Percentiles rank a stretch among this genome's conserved stretches.
Conservation (phyloP, 495 filamentous ascomycete species). For the Aspergillus coremiiformis region DNA sequence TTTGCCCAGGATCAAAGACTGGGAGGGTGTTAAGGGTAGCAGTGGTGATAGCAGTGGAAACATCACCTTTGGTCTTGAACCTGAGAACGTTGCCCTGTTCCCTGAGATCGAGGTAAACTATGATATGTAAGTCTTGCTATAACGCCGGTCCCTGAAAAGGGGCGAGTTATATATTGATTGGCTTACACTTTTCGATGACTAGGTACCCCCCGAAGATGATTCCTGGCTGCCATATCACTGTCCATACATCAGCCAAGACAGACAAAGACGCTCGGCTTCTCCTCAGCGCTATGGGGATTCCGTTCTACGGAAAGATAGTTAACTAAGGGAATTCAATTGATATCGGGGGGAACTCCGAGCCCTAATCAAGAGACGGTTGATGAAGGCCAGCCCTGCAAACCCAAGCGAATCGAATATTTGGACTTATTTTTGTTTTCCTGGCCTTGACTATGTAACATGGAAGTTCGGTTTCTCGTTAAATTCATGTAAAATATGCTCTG, state of each 20-base stretch:
- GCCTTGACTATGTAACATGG: slow-evolving; percentile 9
- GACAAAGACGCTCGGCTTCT: slow-evolving; percentile 88
- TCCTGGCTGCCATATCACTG: slow-evolving; percentile 75
- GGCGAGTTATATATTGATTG: background rate
- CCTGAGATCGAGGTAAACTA: slow-evolving; percentile 92
- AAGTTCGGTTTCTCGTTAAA: slow-evolving; percentile 5
- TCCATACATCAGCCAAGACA: slow-evolving; percentile 82
- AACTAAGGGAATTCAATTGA: slow-evolving; percentile 27
- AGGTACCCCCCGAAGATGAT: slow-evolving; percentile 89
- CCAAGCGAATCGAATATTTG: background rate
- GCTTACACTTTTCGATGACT: slow-evolving; percentile 4
- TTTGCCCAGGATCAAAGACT: slow-evolving; percentile 91
- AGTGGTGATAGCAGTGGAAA: slow-evolving; percentile 83
- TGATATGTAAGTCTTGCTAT: slow-evolving; percentile 59
- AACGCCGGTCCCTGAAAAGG: background rate
- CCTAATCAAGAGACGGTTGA: background rate
- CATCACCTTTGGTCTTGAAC: slow-evolving; percentile 67
- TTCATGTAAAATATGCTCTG: slow-evolving; percentile 19
- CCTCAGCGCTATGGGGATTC: slow-evolving; percentile 68
- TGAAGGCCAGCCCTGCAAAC: background rate
- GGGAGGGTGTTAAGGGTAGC: slow-evolving; percentile 68
- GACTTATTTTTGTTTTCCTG: background rate
- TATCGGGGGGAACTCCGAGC: background rate
- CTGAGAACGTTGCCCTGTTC: slow-evolving; percentile 69
- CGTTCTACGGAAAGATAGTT: slow-evolving; percentile 69